Evolutionary conservation across 2,329 filamentous ascomycete species (phyloP).

Genomic region (Phialophora chinensis): DNA sequence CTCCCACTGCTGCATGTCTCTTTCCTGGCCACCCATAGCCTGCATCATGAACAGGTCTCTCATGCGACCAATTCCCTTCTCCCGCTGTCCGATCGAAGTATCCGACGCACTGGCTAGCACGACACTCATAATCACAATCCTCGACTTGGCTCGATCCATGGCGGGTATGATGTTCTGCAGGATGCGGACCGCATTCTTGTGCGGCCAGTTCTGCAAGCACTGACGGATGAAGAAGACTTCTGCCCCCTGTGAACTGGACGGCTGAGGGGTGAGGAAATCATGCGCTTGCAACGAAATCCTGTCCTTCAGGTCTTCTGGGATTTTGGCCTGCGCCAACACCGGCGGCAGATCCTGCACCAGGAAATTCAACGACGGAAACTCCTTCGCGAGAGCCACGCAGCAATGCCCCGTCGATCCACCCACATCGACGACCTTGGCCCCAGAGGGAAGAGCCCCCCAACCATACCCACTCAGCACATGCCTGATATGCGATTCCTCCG

Average conservation of each 20-base stretch:
- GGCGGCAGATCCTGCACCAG: conserved; percentile 15
- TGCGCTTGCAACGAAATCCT: conserved; percentile 3
- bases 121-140: conserved; percentile 18
- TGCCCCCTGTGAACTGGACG: neutral
- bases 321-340: conserved; percentile 3
- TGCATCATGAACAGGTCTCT: conserved; percentile 20
- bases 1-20: conserved; percentile 10
- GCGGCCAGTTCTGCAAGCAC: conserved; percentile 14
- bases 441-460: neutral
- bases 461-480: conserved; percentile 4
- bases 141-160: conserved; percentile 4
- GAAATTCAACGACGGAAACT: conserved; percentile 7
- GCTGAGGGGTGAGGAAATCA: conserved; percentile 13
- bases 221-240: conserved; percentile 19
- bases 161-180: conserved; percentile 6
- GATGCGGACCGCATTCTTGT: neutral
- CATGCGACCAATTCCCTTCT: conserved; percentile 12
- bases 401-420: conserved; percentile 15
- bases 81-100: conserved; percentile 1
- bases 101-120: conserved; percentile 9
- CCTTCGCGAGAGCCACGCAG: conserved; percentile 2
- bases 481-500: conserved; percentile 12
- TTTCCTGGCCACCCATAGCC: conserved; percentile 14
- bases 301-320: conserved; percentile 6
- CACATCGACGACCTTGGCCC: conserved; percentile 11